These are phyloP conservation scores for Oryza meridionalis DNA, from an alignment of 176 grass and related monocot genomes.

Conservation along the genomic window DNA sequence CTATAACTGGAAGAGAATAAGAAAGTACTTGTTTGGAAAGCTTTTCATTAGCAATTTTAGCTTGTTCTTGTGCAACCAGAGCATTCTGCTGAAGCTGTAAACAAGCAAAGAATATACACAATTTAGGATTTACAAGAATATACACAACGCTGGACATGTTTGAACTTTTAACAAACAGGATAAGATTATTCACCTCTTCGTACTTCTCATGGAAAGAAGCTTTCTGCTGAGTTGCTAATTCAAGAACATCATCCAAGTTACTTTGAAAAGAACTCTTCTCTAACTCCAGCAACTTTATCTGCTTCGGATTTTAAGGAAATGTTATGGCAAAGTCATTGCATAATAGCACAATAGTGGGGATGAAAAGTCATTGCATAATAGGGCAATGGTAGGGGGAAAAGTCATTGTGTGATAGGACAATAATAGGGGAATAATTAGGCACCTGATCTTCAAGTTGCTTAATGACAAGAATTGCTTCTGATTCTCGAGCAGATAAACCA, in stretches of 20 bases:
- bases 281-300: slow-evolving; percentile 83
- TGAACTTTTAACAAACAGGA: slow-evolving; percentile 21
- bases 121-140: background rate
- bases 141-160: background rate
- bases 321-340: slow-evolving; percentile 24
- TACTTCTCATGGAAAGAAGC: slow-evolving; percentile 69
- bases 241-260: slow-evolving; percentile 77
- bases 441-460: slow-evolving; percentile 96
- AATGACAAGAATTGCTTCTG: slow-evolving; percentile 89
- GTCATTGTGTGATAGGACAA: slow-evolving; percentile 23
- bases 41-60: slow-evolving; percentile 59
- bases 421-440: slow-evolving; percentile 26
- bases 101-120: slow-evolving; percentile 34
- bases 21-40: slow-evolving; percentile 55
- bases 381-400: slow-evolving; percentile 1
- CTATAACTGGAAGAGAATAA: slow-evolving; percentile 31
- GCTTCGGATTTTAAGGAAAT: slow-evolving; percentile 40
- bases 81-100: slow-evolving; percentile 67
- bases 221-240: slow-evolving; percentile 75
- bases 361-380: slow-evolving; percentile 27
- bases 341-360: slow-evolving; percentile 13
- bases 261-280: slow-evolving; percentile 82
- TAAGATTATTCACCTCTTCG: slow-evolving; percentile 65
- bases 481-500: slow-evolving; percentile 75
- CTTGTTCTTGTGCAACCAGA: slow-evolving; percentile 61